A percentile compares a stretch with the other conserved stretches of the same genome.
These are phyloP conservation scores for Nepenthes mirabilis DNA, from an alignment of 148 eudicot genomes.

Conservation along the genomic window DNA sequence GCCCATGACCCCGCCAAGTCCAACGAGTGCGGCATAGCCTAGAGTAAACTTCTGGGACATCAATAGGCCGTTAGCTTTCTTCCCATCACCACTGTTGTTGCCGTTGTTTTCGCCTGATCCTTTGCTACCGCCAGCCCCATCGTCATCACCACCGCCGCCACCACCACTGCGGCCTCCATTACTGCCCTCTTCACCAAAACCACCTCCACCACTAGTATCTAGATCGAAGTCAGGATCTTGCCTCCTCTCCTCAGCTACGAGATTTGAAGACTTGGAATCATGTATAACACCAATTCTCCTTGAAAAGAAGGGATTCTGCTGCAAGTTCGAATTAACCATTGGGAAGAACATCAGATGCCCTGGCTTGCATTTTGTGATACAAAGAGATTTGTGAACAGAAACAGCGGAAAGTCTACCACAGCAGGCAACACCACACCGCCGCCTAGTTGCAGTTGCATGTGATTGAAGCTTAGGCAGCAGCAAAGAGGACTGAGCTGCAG, in stretches of 20 bases:
- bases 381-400: conserved; percentile 10
- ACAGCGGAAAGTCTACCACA: conserved; percentile 8
- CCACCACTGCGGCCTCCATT: conserved; percentile 24
- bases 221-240: conserved; percentile 21
- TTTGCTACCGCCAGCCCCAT: conserved; percentile 17
- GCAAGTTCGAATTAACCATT: conserved; percentile 3
- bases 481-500: conserved; percentile 25
- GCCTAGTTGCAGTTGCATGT: conserved; percentile 9
- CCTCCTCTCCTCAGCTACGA: conserved; percentile 10
- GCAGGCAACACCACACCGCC: conserved; percentile 2
- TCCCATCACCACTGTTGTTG: conserved; percentile 13
- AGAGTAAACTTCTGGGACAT: conserved; percentile 88
- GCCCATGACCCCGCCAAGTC: conserved; percentile 75
- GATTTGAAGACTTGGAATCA: conserved; percentile 20
- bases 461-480: conserved; percentile 24
- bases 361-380: conserved; percentile 7
- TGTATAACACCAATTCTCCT: conserved; percentile 11
- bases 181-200: conserved; percentile 26
- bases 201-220: conserved; percentile 39
- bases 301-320: not conserved
- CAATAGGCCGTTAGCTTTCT: conserved; percentile 39
- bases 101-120: conserved; percentile 19
- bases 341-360: conserved; percentile 4
- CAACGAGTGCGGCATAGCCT: conserved; percentile 74
- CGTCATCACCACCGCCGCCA: conserved; percentile 31